Conservation (phyloP, 1,284 basidiomycete genomes). For the Pyrrhoderma noxium region DNA sequence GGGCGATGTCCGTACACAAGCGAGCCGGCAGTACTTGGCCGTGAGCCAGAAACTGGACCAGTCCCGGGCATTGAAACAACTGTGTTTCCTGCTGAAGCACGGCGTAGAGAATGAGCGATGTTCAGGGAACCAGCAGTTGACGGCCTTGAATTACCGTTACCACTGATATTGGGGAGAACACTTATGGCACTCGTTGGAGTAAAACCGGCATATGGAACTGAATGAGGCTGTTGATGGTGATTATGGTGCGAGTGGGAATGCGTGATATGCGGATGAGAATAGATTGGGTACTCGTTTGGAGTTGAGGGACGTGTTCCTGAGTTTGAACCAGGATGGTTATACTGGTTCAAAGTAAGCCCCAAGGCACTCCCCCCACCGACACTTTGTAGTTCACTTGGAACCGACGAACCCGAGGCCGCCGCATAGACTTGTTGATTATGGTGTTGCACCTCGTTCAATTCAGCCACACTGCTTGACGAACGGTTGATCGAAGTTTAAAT, state of each 20-base stretch:
- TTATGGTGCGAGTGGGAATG: constrained; percentile 1
- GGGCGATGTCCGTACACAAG: constrained; percentile 3
- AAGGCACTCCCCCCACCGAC: constrained; percentile 4
- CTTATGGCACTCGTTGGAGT: constrained; percentile 1
- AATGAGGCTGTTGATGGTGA: background rate
- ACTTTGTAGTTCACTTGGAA: background rate
- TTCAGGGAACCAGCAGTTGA: constrained; percentile 15
- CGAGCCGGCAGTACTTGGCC: constrained; percentile 13
- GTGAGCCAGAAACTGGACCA: background rate
- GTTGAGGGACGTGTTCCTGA: constrained; percentile 9
- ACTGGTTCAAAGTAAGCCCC: constrained; percentile 12
- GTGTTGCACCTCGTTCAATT: constrained; percentile 7
- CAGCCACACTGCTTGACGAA: constrained; percentile 3
- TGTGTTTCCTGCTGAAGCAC: constrained; percentile 3
- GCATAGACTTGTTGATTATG: background rate
- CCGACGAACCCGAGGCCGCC: background rate
- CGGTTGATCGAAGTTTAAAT: no score
- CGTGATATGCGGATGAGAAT: background rate
- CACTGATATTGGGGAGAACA: constrained; percentile 12
- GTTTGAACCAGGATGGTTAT: background rate
- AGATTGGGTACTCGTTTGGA: constrained; percentile 4
- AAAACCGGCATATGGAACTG: constrained; percentile 6
- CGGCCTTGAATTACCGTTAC: constrained; percentile 7
- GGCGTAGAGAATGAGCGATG: constrained; percentile 9
- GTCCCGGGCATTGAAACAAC: no score